phyloP scores from a whole-genome alignment of 1,284 basidiomycete genomes.

The Grifola frondosa region DNA sequence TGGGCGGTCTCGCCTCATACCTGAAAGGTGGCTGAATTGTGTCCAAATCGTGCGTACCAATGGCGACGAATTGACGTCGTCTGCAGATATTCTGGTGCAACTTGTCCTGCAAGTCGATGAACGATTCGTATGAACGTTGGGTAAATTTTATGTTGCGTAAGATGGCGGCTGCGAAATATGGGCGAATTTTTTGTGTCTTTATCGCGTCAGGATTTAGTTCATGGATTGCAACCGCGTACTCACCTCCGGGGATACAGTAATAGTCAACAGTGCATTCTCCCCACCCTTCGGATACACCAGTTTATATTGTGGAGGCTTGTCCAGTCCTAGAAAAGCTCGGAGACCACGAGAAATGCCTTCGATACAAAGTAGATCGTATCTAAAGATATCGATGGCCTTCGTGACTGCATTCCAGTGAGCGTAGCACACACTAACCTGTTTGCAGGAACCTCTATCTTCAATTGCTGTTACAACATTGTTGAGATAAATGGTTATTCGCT shows the following conservation, averaged over 20 bases:
- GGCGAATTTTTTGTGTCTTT: conserved; percentile 82
- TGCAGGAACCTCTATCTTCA: conserved; percentile 98
- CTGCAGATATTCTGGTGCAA: conserved; percentile 96
- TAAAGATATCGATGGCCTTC: conserved; percentile 32
- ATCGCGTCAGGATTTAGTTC: not conserved
- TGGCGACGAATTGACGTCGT: conserved; percentile 88
- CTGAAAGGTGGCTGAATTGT: conserved; percentile 86
- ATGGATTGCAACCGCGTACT: conserved; percentile 21
- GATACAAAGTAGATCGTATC: conserved; percentile 97
- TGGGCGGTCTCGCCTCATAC: conserved; percentile 89
- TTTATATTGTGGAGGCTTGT: conserved; percentile 71
- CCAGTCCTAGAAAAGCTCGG: conserved; percentile 80
- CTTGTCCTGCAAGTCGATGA: conserved; percentile 99
- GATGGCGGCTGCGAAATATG: conserved; percentile 89
- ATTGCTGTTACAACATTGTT: conserved; percentile 56
- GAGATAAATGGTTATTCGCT: not conserved
- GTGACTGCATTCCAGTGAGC: not conserved
- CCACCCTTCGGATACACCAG: conserved; percentile 69
- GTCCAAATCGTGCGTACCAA: conserved; percentile 97
- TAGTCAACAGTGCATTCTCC: conserved; percentile 64
- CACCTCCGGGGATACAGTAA: conserved; percentile 71
- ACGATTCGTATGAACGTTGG: conserved; percentile 88
- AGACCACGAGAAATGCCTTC: conserved; percentile 94
- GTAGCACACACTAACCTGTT: conserved; percentile 61
- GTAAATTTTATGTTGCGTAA: conserved; percentile 91